Base-by-base conservation (phyloP, 495 filamentous ascomycete genomes). In the Aspergillus ellipticus region DNA sequence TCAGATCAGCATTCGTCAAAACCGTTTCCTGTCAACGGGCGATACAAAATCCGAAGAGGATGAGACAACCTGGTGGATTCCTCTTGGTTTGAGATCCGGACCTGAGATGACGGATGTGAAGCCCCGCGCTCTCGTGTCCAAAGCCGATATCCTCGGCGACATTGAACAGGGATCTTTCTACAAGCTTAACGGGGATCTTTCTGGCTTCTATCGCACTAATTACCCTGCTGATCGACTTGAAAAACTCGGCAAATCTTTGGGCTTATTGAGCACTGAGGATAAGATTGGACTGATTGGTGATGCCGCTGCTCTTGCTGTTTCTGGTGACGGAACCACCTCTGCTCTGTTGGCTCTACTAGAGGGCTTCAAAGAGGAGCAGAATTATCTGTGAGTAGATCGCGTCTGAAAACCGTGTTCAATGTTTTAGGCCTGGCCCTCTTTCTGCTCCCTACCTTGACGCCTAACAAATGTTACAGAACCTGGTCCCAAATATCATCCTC, bases 51-150 rank as follows among this genome's bases (percentile, higher is more conserved):
- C 90, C 5, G 85, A 91, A 63, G 94, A 98, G 51, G 91, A 98
- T 68, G 69, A 88, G 66, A 96, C 90, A 2, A 84, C 81, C n/a
- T 98, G 94, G 94, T 97, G 94, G 92, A 82, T 97, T 61, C 94
- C 94, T 16, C 79, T 97, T 13, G 86, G 87, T 20, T 75, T 98
- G 42, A 87, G 85, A 63, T 80, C 83, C 9, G 80, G 74, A 15
- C 47, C 70, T 51, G 53, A 73, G 49, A 54, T 74, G 50, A 56
- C 69, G 22, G 63, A 63, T 39, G 58, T 70, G 31, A 65, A 75
- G 19, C 65, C 67, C 19, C 66, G 68, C 42, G 85, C 90, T 50
- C 79, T 98, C n/a, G 88, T 85, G 0, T 73, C 79, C 21, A 97
- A 89, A 69, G 78, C 86, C 58, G 82, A 88, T 20, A 90, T 82